Conservation (phyloP, 2,329 filamentous ascomycete species). For the Aspergillus japonicus region DNA sequence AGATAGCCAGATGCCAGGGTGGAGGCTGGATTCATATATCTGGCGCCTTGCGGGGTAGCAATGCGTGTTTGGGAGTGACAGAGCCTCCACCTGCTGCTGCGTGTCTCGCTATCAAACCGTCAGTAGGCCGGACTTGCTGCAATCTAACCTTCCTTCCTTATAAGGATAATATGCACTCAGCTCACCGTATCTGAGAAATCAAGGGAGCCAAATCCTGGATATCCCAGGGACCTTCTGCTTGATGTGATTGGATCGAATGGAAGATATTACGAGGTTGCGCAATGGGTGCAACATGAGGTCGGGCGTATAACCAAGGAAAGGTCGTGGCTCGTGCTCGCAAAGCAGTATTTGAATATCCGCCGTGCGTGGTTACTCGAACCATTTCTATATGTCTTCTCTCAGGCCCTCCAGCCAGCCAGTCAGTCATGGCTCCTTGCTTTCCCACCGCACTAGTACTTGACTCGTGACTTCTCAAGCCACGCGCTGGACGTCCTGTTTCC, state of each 20-base stretch:
- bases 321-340: not conserved
- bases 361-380: conserved; percentile 5
- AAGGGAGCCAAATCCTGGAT: not conserved
- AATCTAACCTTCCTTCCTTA: not conserved
- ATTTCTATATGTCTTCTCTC: not conserved
- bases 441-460: conserved; percentile 1
- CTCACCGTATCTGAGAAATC: not conserved
- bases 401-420: not conserved
- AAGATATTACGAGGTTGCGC: conserved; percentile 7
- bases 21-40: not conserved
- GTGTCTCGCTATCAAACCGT: not conserved
- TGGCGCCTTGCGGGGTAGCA: not conserved
- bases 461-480: not conserved
- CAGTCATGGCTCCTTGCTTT: conserved; percentile 1
- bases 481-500: not conserved
- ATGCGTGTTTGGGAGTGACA: not conserved
- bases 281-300: conserved; percentile 7
- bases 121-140: not conserved
- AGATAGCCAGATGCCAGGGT: not conserved
- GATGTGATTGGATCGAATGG: conserved; percentile 1
- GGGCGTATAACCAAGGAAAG: conserved; percentile 3
- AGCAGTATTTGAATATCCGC: conserved; percentile 7
- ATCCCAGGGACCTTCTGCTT: not conserved
- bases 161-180: not conserved
- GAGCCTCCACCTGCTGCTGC: not conserved